Conservation (phyloP, 306 rosid species). For the Inga laurina region DNA sequence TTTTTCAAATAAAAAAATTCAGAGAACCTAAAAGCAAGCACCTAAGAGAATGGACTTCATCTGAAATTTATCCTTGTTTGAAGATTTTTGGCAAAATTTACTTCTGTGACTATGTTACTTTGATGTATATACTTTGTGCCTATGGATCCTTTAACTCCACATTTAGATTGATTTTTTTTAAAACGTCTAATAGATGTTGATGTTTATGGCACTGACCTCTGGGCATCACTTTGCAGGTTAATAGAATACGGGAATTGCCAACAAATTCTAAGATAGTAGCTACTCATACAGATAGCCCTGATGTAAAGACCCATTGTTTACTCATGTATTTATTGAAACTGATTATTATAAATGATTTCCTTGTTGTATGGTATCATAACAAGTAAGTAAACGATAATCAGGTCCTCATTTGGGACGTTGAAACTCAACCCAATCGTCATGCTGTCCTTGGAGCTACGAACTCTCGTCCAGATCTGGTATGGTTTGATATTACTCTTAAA, state of each 20-base stretch:
- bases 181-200: background rate
- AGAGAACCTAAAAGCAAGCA: background rate
- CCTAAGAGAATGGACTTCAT: background rate
- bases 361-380: slow-evolving; percentile 24
- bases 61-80: background rate
- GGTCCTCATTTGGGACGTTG: slow-evolving; percentile 99
- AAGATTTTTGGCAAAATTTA: background rate
- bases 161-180: slow-evolving; percentile 9
- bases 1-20: background rate
- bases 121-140: background rate
- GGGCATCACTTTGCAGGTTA: slow-evolving; percentile 65
- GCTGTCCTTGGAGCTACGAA: slow-evolving; percentile 94
- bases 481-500: background rate
- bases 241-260: slow-evolving; percentile 97
- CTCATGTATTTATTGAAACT: background rate
- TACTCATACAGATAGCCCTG: slow-evolving; percentile 97
- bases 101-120: background rate
- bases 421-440: slow-evolving; percentile 95
- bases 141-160: background rate
- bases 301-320: slow-evolving; percentile 56
- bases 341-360: background rate
- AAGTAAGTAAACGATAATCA: slow-evolving; percentile 35
- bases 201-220: slow-evolving; percentile 25
- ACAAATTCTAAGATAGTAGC: slow-evolving; percentile 93
- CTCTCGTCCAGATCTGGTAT: slow-evolving; percentile 98